Conservation (phyloP, 2,329 filamentous ascomycete genomes). For the Cadophora sp. region DNA sequence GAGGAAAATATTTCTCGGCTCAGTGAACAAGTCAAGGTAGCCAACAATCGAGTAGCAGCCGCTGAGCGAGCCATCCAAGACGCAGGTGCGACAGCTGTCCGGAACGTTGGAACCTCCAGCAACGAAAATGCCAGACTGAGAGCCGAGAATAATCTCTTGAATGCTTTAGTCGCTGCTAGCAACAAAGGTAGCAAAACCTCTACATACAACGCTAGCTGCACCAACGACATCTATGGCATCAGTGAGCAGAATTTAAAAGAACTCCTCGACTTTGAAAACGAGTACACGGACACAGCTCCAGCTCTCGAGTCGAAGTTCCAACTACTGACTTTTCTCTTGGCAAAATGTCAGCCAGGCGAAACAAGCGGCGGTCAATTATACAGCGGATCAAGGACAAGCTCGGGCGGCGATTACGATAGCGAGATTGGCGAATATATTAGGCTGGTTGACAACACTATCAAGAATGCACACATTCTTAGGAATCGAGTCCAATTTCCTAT, state of each 20-base stretch:
- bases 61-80: not conserved
- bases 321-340: not conserved
- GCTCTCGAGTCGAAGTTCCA: not conserved
- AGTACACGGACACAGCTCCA: not conserved
- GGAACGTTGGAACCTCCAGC: not conserved
- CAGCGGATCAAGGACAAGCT: not conserved
- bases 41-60: not conserved
- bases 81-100: not conserved
- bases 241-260: conserved; percentile 5
- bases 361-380: not conserved
- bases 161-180: not conserved
- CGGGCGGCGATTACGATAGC: not conserved
- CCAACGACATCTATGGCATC: not conserved
- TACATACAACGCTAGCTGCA: too few species aligned
- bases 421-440: conserved; percentile 7
- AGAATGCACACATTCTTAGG: not conserved
- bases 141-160: not conserved
- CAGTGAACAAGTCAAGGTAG: not conserved
- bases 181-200: not conserved
- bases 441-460: not conserved
- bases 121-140: not conserved
- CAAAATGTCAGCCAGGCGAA: not conserved
- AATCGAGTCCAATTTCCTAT: not conserved
- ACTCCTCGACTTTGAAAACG: conserved; percentile 5
- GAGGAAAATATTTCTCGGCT: not conserved